Conservation (phyloP, 331 rosid species). For the Prunus yedoensis region DNA sequence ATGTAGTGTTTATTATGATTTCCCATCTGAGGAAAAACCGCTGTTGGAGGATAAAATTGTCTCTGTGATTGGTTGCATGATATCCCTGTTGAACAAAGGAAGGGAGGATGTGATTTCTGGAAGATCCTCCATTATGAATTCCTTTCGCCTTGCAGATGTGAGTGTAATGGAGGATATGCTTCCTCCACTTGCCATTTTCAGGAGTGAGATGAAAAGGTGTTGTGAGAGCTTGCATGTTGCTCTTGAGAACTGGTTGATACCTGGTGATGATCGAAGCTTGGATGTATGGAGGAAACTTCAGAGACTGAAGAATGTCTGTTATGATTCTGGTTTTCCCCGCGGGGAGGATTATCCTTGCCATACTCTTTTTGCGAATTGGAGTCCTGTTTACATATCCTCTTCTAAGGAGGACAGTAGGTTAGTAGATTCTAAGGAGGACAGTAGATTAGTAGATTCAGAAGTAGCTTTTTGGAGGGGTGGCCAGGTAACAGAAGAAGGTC, state of each 20-base stretch:
- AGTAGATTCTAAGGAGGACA: no score
- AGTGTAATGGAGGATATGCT: conserved; percentile 52
- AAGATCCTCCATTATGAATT: conserved; percentile 49
- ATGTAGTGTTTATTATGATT: conserved; percentile 72
- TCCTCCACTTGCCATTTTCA: conserved; percentile 78
- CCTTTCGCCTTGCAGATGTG: conserved; percentile 38
- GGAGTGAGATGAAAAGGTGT: conserved; percentile 92
- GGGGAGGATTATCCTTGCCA: conserved; percentile 72
- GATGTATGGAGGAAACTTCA: conserved; percentile 90
- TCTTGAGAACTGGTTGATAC: conserved; percentile 66
- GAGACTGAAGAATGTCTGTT: conserved; percentile 85
- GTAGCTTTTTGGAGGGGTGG: conserved; percentile 91
- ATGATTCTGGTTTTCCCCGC: conserved; percentile 78
- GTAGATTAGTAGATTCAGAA: conserved; percentile 46
- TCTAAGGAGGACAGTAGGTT: conserved; percentile 54
- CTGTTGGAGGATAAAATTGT: conserved; percentile 81
- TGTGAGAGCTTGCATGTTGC: conserved; percentile 96
- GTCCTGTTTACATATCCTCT: conserved; percentile 53
- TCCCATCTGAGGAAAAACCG: conserved; percentile 60
- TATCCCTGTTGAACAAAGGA: conserved; percentile 67
- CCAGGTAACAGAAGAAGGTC: conserved; percentile 96
- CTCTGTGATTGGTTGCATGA: conserved; percentile 86
- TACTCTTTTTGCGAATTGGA: conserved; percentile 76
- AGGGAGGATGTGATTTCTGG: conserved; percentile 85
- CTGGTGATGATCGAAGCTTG: conserved; percentile 58